Base-by-base conservation (phyloP, 1,284 basidiomycete species). In the Irpex lacteus region DNA sequence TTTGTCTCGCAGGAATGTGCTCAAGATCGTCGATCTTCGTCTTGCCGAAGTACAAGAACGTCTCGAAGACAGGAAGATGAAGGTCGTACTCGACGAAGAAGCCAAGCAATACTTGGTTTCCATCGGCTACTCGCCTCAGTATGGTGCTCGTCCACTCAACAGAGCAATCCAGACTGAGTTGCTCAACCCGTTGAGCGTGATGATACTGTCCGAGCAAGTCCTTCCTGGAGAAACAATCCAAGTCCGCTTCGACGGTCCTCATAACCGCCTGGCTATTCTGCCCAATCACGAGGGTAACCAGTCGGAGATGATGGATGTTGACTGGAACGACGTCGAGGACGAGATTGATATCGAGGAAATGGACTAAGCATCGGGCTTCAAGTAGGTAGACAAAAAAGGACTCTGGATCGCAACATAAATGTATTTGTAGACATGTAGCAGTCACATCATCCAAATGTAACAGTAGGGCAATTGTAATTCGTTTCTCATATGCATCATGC, bases 81-180 rank as follows among this genome's bases (percentile, higher is more conserved):
- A 76, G 59, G 79, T 99, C 55, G 84, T 88, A 44, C 77, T 98
- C 54, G 91, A 96, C 74, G 80, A 85, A 3, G 86, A 82, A 19
- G 90, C 93, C 62, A 94, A 92, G 77, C 85, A 91, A 62, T 97
- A 93, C 79, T 86, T 98, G 57, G 87, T 86, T 65, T 89, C 90
- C 36, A 84, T 91, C 54, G 95, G 96, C 0, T 98, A 96, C 78
- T 94, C 92, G 55, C 83, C 91, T 2, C 78, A 81, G 44, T 96
- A 96, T 71, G 95, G 96, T 69, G 97, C 96, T 62, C 88, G 97
- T 61, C 97, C 97, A 1, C 85, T 99, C 68, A 92, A 95, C 73
- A 86, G 96, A 52, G 86, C 93, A 6, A 98, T 99, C 71, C 96
- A 98, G 77, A 90, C 87, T 72, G 95, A 98, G 75, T 82, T 99